Evolutionary conservation across 129 eudicot genomes (phyloP).

Genomic region (Scalesia atractyloides): DNA sequence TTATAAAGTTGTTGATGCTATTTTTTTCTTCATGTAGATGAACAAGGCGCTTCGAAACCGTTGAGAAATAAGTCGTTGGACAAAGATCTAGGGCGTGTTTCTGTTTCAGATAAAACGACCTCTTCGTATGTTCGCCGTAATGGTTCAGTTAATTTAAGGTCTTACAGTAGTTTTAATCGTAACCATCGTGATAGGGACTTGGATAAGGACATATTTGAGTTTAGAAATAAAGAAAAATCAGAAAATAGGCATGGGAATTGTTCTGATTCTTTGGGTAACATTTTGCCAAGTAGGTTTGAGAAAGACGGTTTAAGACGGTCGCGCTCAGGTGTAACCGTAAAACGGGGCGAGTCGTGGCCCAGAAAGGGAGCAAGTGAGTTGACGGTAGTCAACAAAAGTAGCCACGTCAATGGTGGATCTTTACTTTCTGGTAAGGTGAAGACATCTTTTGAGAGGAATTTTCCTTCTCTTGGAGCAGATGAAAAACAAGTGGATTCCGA

Average conservation of each 20-base stretch:
- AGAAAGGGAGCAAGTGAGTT: background rate
- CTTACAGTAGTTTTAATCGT: background rate
- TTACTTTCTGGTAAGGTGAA: background rate
- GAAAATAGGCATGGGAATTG: background rate
- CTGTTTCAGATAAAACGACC: background rate
- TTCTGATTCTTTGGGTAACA: background rate
- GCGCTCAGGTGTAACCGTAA: background rate
- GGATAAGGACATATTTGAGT: too few species aligned
- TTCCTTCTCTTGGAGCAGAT: slow-evolving; percentile 2
- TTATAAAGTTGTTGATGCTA: too few species aligned
- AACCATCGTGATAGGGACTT: background rate
- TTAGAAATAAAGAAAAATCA: background rate
- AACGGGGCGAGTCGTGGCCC: background rate
- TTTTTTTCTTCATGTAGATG: background rate
- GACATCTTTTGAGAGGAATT: background rate
- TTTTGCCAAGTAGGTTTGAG: background rate
- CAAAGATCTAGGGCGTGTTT: background rate
- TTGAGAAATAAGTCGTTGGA: background rate
- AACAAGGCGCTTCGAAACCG: background rate
- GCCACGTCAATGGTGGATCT: background rate
- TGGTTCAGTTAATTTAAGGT: background rate
- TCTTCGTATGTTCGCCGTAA: background rate
- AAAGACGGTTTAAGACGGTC: background rate
- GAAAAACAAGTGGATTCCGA: background rate
- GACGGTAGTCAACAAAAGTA: background rate